A percentile compares a stretch with the other conserved stretches of the same genome.
phyloP scores from a whole-genome alignment of 768 basidiomycete genomes.

The Rubroboletus pulcherrimus region DNA sequence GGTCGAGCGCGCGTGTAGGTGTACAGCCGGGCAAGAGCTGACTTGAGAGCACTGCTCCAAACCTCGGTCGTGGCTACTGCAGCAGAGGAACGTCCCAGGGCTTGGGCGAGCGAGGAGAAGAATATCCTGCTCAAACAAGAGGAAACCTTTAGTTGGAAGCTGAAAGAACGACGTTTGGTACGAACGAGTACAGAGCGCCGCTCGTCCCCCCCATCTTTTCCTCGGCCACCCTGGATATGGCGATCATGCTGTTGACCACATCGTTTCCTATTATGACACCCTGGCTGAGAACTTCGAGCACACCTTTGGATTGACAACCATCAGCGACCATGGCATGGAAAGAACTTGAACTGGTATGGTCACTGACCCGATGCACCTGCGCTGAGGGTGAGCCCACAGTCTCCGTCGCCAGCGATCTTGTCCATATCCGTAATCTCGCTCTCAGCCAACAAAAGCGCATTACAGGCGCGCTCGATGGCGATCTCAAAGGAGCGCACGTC shows the following conservation, averaged over 20 bases:
- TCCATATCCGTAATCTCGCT: constrained; percentile 91
- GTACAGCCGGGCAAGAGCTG: constrained; percentile 61
- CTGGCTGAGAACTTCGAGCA: constrained; percentile 53
- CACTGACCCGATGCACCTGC: constrained; percentile 67
- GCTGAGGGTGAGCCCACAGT: constrained; percentile 65
- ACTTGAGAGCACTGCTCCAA: constrained; percentile 59
- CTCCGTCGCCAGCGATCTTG: constrained; percentile 88
- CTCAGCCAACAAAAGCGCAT: constrained; percentile 71
- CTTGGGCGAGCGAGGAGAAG: constrained; percentile 83
- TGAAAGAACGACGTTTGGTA: constrained; percentile 13
- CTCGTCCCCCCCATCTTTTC: constrained; percentile 90
- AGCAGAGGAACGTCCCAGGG: constrained; percentile 42
- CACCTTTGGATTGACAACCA: constrained; percentile 37
- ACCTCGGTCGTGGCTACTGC: constrained; percentile 39
- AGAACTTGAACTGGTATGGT: not conserved
- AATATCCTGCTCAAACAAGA: constrained; percentile 60
- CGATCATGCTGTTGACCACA: constrained; percentile 59
- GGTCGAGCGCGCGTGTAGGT: constrained; percentile 86
- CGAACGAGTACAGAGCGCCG: constrained; percentile 87
- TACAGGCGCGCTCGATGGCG: constrained; percentile 56
- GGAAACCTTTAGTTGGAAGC: not conserved
- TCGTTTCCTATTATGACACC: constrained; percentile 60
- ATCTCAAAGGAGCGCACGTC: constrained; percentile 50
- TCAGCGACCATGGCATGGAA: not conserved
- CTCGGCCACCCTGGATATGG: constrained; percentile 72